Percentiles rank a stretch among this genome's conserved stretches.
Evolutionary conservation across 768 basidiomycete species (phyloP).

Genomic region (Suillus subaureus): DNA sequence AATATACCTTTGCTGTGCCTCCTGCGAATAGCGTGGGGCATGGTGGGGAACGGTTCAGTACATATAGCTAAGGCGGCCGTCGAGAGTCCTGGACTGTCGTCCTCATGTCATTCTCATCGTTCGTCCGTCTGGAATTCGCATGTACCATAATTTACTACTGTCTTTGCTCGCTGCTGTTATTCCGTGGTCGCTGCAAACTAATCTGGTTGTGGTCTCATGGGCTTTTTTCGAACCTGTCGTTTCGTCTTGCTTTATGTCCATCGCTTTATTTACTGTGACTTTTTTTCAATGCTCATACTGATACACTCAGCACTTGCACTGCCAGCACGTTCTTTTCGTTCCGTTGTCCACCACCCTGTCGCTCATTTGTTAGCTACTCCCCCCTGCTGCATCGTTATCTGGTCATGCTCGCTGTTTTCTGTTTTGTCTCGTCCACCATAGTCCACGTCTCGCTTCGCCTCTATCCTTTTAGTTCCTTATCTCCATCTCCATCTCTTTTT

Average conservation of each 20-base stretch:
- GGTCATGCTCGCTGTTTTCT: constrained; percentile 1
- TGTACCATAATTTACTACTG: constrained; percentile 9
- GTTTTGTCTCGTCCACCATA: background rate
- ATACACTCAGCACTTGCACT: constrained; percentile 17
- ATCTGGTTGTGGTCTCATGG: constrained; percentile 13
- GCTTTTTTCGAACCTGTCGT: constrained; percentile 6
- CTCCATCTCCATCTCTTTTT: background rate
- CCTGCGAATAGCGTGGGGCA: constrained; percentile 17
- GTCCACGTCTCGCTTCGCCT: background rate
- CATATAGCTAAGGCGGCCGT: constrained; percentile 13
- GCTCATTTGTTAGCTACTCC: constrained; percentile 4
- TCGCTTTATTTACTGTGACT: constrained; percentile 3
- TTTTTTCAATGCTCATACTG: constrained; percentile 10
- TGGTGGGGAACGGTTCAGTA: constrained; percentile 24
- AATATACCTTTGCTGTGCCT: constrained; percentile 21
- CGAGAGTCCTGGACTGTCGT: background rate
- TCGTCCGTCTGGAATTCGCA: constrained; percentile 2
- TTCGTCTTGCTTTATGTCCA: background rate
- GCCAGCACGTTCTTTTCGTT: constrained; percentile 11
- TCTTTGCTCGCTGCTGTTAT: constrained; percentile 8
- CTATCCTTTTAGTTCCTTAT: background rate
- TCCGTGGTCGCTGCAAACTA: constrained; percentile 8
- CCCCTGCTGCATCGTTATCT: constrained; percentile 3
- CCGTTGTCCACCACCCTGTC: constrained; percentile 3
- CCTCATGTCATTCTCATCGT: background rate